phyloP scores from a whole-genome alignment of 768 basidiomycete species.

The Chalciporus piperatus region DNA sequence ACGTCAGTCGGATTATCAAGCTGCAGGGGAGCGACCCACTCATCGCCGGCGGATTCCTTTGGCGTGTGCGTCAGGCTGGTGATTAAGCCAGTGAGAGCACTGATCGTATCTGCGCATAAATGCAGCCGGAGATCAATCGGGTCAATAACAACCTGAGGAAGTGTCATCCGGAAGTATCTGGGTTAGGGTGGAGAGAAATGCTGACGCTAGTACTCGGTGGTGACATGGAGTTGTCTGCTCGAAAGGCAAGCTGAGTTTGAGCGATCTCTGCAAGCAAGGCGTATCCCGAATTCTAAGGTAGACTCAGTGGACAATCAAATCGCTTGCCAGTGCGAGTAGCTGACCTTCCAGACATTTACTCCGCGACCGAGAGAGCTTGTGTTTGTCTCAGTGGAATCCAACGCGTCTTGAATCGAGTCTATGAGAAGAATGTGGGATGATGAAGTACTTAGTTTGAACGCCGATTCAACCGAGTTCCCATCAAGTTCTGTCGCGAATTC shows the following conservation, averaged over 20 bases:
- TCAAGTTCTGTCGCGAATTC: constrained; percentile 73
- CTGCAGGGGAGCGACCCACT: constrained; percentile 13
- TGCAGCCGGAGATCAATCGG: constrained; percentile 55
- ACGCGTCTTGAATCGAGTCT: constrained; percentile 46
- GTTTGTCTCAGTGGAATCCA: constrained; percentile 15
- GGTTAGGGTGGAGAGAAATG: constrained; percentile 2
- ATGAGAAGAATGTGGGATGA: constrained; percentile 51
- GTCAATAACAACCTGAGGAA: constrained; percentile 52
- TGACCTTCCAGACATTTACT: constrained; percentile 64
- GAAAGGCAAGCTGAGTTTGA: constrained; percentile 46
- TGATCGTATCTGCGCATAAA: constrained; percentile 76
- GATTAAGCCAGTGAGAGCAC: constrained; percentile 54
- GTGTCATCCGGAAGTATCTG: constrained; percentile 1
- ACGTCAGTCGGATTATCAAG: not conserved
- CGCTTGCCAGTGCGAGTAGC: constrained; percentile 14
- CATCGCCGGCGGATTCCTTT: constrained; percentile 28
- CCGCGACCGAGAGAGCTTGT: constrained; percentile 32
- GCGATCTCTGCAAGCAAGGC: constrained; percentile 62
- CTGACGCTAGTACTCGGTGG: constrained; percentile 41
- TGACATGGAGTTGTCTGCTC: constrained; percentile 20
- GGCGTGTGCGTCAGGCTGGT: constrained; percentile 49
- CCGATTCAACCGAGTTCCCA: constrained; percentile 58
- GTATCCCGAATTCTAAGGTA: constrained; percentile 56
- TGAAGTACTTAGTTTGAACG: constrained; percentile 47
- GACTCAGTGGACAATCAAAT: not conserved